phyloP scores from a whole-genome alignment of 352 stramenopile species.

The Albugo laibachii region DNA sequence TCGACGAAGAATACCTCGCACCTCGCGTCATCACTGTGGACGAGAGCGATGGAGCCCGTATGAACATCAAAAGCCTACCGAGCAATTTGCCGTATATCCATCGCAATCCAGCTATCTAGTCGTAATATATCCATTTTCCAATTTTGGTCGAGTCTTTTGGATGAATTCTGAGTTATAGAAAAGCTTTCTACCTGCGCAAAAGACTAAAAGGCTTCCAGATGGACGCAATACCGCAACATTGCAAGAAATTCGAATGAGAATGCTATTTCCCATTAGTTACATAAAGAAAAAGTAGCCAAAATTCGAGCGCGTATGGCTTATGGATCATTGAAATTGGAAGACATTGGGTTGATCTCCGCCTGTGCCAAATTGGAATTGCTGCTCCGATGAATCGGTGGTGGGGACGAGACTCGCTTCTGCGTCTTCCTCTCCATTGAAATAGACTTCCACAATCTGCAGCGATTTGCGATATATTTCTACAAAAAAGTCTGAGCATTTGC shows the following conservation, averaged over 20 bases:
- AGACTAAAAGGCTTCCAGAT: too few relatives aligned
- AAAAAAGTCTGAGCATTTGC: not conserved
- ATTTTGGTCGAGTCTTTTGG: too few relatives aligned
- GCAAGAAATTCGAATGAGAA: too few relatives aligned
- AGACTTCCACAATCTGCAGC: slow-evolving; percentile 94
- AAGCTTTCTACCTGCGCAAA: too few relatives aligned
- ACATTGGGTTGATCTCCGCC: slow-evolving; percentile 37
- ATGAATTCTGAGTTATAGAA: too few relatives aligned
- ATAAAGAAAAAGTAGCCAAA: too few relatives aligned
- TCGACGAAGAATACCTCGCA: slow-evolving; percentile 14
- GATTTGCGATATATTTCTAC: slow-evolving; percentile 83
- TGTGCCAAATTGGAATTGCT: slow-evolving; percentile 69
- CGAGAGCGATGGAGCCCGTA: slow-evolving; percentile 66
- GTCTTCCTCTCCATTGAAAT: slow-evolving; percentile 96
- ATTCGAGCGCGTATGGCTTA: too few relatives aligned
- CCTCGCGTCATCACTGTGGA: slow-evolving; percentile 78
- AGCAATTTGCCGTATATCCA: slow-evolving; percentile 90
- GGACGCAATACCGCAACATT: too few relatives aligned
- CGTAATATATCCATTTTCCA: too few relatives aligned
- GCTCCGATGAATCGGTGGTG: slow-evolving; percentile 38
- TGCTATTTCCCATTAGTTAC: too few relatives aligned
- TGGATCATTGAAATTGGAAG: slow-evolving; percentile 35
- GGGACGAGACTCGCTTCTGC: slow-evolving; percentile 77
- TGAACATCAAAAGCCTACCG: slow-evolving; percentile 76
- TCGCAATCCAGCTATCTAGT: slow-evolving; percentile 81